A percentile compares a stretch with the other conserved stretches of the same genome.
These are phyloP conservation scores for Rhodomyrtus psidioides DNA, from an alignment of 441 rosid genomes.

Conservation along the genomic window DNA sequence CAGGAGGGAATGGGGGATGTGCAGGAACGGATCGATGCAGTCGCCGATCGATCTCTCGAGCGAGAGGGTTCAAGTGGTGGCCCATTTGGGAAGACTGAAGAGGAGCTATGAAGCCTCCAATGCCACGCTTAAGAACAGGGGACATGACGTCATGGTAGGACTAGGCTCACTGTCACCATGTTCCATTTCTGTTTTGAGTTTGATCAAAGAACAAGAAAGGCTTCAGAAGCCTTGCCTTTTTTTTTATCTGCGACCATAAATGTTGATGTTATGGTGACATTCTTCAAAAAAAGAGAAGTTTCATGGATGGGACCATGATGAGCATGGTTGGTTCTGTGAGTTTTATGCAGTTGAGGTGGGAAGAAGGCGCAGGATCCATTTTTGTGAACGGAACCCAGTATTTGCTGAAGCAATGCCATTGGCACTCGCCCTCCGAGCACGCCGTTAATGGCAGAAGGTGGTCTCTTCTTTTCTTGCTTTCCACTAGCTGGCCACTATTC, in stretches of 20 bases:
- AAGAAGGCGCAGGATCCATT: slow-evolving; percentile 44
- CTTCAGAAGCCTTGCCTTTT: not conserved
- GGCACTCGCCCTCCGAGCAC: slow-evolving; percentile 88
- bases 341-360: slow-evolving; percentile 45
- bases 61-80: slow-evolving; percentile 43
- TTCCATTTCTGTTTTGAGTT: not conserved
- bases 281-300: not conserved
- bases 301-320: not conserved
- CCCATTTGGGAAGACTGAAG: slow-evolving; percentile 38
- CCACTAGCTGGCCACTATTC: not conserved
- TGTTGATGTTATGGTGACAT: not conserved
- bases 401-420: slow-evolving; percentile 50
- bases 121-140: slow-evolving; percentile 66
- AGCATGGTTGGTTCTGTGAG: not conserved
- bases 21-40: slow-evolving; percentile 68
- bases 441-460: slow-evolving; percentile 53
- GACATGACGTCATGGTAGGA: slow-evolving; percentile 79
- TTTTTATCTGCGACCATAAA: not conserved
- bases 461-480: not conserved
- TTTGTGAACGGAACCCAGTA: slow-evolving; percentile 42
- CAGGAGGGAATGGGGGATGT: slow-evolving; percentile 52
- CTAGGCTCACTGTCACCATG: not conserved
- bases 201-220: not conserved
- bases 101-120: slow-evolving; percentile 40
- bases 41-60: slow-evolving; percentile 61